Conservation (phyloP, 2,329 filamentous ascomycete genomes). For the Penicillium psychrosexuale region DNA sequence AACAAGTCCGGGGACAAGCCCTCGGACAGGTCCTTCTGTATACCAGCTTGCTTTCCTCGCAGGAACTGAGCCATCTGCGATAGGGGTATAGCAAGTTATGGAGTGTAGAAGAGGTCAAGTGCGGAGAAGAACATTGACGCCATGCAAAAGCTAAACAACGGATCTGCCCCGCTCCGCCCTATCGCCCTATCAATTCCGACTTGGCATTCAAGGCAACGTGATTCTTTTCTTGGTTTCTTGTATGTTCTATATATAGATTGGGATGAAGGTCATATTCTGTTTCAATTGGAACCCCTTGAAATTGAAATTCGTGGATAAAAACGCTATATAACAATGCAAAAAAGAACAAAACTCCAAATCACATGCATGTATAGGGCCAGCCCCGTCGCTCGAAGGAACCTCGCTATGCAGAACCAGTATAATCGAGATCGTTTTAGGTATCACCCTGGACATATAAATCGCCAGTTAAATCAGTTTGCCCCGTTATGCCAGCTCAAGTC, state of each 20-base stretch:
- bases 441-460: constrained; percentile 2
- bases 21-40: constrained; percentile 84
- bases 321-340: not conserved
- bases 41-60: constrained; percentile 86
- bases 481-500: constrained; percentile 13
- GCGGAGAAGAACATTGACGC: constrained; percentile 25
- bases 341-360: constrained; percentile 3
- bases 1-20: constrained; percentile 76
- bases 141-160: constrained; percentile 25
- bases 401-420: not conserved
- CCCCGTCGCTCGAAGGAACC: not conserved
- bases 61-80: constrained; percentile 76
- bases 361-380: constrained; percentile 12
- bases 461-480: not conserved
- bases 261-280: not conserved
- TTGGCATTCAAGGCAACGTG: not conserved
- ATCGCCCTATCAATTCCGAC: constrained; percentile 4
- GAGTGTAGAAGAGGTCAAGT: constrained; percentile 8
- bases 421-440: not conserved
- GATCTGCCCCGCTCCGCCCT: constrained; percentile 26
- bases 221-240: not conserved
- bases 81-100: constrained; percentile 6
- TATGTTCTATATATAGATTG: not conserved
- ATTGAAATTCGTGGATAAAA: not conserved
- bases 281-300: not conserved